Evolutionary conservation across 371 early-diverging fungal genomes (phyloP).

Genomic region (Mucor ambiguus): DNA sequence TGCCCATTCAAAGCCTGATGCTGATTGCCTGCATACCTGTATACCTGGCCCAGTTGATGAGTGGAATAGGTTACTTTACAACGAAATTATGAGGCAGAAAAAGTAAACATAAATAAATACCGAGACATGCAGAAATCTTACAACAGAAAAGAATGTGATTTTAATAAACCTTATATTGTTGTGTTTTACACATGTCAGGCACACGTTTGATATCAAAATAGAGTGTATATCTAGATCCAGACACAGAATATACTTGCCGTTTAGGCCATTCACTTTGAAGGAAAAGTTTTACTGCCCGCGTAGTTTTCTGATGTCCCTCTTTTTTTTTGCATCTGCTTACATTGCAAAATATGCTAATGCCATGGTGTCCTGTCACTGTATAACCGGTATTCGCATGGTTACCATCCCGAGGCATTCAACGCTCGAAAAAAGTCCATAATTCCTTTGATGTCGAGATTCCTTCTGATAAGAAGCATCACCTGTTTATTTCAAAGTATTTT

Average conservation of each 20-base stretch:
- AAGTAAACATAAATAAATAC: background rate
- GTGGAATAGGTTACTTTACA: slow-evolving; percentile 46
- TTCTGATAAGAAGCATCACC: background rate
- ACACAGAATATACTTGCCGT: background rate
- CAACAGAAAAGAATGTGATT: background rate
- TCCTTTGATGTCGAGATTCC: background rate
- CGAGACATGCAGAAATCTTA: background rate
- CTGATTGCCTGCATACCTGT: slow-evolving; percentile 51
- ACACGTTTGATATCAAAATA: background rate
- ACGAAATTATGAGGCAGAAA: slow-evolving; percentile 27
- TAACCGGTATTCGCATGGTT: background rate
- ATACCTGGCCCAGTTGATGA: slow-evolving; percentile 53
- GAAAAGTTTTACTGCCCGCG: too few relatives aligned
- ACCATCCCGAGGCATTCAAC: background rate
- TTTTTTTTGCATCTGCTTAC: too few relatives aligned
- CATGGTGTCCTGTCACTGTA: background rate
- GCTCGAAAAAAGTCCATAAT: background rate
- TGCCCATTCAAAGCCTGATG: slow-evolving; percentile 49
- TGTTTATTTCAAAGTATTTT: background rate
- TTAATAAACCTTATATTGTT: background rate
- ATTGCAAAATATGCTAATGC: too few relatives aligned
- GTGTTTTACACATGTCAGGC: background rate
- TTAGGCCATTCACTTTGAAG: too few relatives aligned
- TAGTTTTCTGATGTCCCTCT: too few relatives aligned
- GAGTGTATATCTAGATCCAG: background rate